Conservation (phyloP, 176 grass and related monocot species). For the Carex parvula region DNA sequence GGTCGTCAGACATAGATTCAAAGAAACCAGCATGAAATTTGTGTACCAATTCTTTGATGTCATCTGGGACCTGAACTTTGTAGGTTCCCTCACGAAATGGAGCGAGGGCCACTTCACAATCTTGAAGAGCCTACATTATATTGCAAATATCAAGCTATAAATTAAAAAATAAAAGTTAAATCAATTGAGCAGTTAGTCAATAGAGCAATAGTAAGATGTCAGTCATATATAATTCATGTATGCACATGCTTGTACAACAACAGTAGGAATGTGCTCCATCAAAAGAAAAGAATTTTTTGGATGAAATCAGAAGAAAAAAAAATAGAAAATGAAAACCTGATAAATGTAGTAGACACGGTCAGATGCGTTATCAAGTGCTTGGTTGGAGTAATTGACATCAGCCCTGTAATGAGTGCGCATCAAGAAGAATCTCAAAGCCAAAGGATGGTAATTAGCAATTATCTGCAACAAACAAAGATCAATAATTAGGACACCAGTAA, state of each 20-base stretch:
- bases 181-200: neutral
- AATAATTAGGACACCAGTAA: neutral
- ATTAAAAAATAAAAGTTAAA: neutral
- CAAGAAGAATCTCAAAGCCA: constrained; percentile 89
- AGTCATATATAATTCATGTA: neutral
- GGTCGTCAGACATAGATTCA: constrained; percentile 74
- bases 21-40: constrained; percentile 49
- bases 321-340: constrained; percentile 48
- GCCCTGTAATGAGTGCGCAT: constrained; percentile 93
- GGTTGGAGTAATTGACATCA: constrained; percentile 85
- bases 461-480: constrained; percentile 36
- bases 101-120: constrained; percentile 54
- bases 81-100: constrained; percentile 38
- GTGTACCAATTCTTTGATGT: constrained; percentile 51
- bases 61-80: constrained; percentile 40
- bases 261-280: neutral
- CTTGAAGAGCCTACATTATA: constrained; percentile 63
- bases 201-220: neutral
- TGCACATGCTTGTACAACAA: neutral
- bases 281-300: neutral
- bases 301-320: neutral
- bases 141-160: neutral
- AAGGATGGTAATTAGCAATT: constrained; percentile 74
- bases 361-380: constrained; percentile 49
- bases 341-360: constrained; percentile 88